Evolutionary conservation across 1,139 yeast species (phyloP).

Genomic region (Taphrina sp.): DNA sequence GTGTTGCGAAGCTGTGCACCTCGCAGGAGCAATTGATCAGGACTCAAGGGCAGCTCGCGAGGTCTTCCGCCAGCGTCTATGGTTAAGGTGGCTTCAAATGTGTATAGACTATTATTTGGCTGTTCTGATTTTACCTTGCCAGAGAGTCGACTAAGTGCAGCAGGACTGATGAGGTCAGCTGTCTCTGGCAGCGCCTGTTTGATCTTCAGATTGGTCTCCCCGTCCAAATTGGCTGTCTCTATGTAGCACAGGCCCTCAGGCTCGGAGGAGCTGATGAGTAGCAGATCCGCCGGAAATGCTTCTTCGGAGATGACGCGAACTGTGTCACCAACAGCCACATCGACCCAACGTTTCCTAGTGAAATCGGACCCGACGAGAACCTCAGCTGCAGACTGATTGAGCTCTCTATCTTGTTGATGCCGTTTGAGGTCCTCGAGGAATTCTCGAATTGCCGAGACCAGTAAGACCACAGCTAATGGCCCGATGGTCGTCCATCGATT

Average conservation of each 20-base stretch:
- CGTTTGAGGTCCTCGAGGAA: slow-evolving; percentile 87
- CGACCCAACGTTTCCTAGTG: slow-evolving; percentile 72
- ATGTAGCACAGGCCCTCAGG: slow-evolving; percentile 97
- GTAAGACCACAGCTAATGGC: slow-evolving; percentile 74
- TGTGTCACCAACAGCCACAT: slow-evolving; percentile 86
- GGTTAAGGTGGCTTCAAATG: slow-evolving; percentile 86
- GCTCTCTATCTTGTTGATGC: slow-evolving; percentile 80
- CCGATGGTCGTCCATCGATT: slow-evolving; percentile 94
- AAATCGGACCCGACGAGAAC: slow-evolving; percentile 73
- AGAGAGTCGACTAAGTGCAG: slow-evolving; percentile 54
- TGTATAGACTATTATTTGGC: slow-evolving; percentile 90
- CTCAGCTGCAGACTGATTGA: slow-evolving; percentile 73
- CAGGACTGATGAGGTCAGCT: slow-evolving; percentile 65
- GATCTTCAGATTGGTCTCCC: slow-evolving; percentile 93
- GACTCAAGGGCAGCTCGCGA: slow-evolving; percentile 65
- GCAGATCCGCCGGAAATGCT: slow-evolving; percentile 89
- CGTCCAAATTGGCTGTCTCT: slow-evolving; percentile 96
- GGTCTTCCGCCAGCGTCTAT: slow-evolving; percentile 50
- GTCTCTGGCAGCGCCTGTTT: slow-evolving; percentile 86
- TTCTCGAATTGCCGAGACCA: slow-evolving; percentile 91
- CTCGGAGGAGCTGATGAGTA: slow-evolving; percentile 84
- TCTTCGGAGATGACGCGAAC: slow-evolving; percentile 83
- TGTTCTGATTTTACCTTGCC: slow-evolving; percentile 77
- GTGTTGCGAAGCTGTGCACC: slow-evolving; percentile 96
- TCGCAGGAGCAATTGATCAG: slow-evolving; percentile 85